These are phyloP conservation scores for Boletus rufocinnamomeus DNA, from an alignment of 768 basidiomycete genomes.

Conservation along the genomic window DNA sequence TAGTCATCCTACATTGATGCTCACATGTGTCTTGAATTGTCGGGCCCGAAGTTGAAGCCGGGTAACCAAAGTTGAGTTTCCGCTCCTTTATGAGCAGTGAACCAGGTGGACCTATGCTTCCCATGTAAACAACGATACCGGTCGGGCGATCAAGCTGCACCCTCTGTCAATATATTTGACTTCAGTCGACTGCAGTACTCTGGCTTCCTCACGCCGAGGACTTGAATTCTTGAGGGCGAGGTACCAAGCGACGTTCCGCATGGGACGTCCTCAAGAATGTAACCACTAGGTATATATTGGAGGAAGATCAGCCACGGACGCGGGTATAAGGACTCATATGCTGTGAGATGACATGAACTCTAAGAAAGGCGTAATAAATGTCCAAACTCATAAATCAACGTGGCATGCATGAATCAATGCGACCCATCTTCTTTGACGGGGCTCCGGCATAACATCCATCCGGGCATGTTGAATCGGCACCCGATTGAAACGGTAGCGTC, in stretches of 20 bases:
- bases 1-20: background rate
- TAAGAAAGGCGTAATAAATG: background rate
- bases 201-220: background rate
- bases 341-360: background rate
- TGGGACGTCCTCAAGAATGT: too few species aligned
- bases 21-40: background rate
- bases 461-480: background rate
- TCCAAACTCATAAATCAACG: too few species aligned
- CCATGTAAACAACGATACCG: background rate
- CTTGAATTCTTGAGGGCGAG: too few species aligned
- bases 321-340: background rate
- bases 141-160: too few species aligned
- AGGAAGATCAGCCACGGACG: background rate
- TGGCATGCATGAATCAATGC: background rate
- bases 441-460: background rate
- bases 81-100: too few species aligned
- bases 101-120: background rate
- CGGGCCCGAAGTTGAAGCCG: background rate
- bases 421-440: background rate
- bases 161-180: too few species aligned
- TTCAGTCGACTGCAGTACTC: background rate
- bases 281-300: background rate
- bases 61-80: too few species aligned
- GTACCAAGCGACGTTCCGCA: too few species aligned
- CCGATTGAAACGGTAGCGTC: background rate